A percentile compares a stretch with the other conserved stretches of the same genome.
These are phyloP conservation scores for Termitomyces sp. DNA, from an alignment of 768 basidiomycete genomes.

Conservation along the genomic window DNA sequence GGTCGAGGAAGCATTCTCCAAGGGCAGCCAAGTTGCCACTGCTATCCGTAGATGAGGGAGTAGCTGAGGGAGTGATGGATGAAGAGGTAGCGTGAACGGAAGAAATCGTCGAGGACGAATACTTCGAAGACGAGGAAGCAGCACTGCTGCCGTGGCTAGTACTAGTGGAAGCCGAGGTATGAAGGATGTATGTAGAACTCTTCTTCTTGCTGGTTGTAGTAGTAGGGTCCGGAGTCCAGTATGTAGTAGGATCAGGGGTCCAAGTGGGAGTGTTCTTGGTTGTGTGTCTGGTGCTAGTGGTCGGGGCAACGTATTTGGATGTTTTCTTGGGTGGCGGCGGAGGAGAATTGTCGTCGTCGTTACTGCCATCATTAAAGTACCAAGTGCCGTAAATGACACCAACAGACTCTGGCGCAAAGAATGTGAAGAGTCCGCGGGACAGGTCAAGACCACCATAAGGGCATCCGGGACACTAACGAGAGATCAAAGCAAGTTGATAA, in stretches of 20 bases:
- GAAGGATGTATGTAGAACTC: not conserved
- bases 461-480: conserved; percentile 4
- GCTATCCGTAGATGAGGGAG: not conserved
- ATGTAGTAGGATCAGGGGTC: conserved; percentile 12
- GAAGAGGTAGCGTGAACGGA: not conserved
- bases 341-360: conserved; percentile 13
- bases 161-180: not conserved
- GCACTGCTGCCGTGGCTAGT: conserved; percentile 1
- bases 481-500: conserved; percentile 13
- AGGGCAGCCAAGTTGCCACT: conserved; percentile 6
- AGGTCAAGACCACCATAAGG: conserved; percentile 58
- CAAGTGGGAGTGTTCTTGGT: conserved; percentile 7
- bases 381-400: conserved; percentile 50
- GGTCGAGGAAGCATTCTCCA: conserved; percentile 6
- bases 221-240: conserved; percentile 10
- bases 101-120: not conserved
- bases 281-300: conserved; percentile 7
- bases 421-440: conserved; percentile 48
- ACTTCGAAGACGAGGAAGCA: not conserved
- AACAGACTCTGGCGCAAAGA: conserved; percentile 34
- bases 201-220: conserved; percentile 5
- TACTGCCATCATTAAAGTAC: conserved; percentile 27
- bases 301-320: conserved; percentile 9
- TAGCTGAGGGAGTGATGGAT: conserved; percentile 1
- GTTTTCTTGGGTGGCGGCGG: conserved; percentile 10